Base-by-base conservation (phyloP, 75 land plant species). In the Chamaecyparis obtusa region DNA sequence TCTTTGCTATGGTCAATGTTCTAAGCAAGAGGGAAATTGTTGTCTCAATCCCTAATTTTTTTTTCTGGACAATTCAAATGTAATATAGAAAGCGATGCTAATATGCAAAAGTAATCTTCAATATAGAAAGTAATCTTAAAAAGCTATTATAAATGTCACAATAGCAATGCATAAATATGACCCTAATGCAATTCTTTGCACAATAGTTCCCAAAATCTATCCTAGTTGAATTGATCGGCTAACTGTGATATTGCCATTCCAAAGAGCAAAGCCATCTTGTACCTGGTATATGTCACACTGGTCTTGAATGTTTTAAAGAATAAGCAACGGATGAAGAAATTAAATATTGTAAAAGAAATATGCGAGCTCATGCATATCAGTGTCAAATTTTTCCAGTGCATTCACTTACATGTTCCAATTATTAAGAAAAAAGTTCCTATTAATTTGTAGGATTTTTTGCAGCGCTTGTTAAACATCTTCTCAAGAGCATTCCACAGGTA, bases 401-500 rank as follows among this genome's bases (percentile, higher is more conserved):
- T 74, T 74, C 32, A 33, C 16, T 74, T 74, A 24, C 33, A 74
- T 74, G 27, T n/a, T 81, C 16, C 54, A 43, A 24, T 81, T 44
- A 81, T 81, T 43, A 51, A n/a, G 13, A 44, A 19, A 43, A 46
- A 44, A n/a, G 16, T 81, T 46, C 27, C 3, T n/a, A 16, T 81
- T 14, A 1, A 46, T 21, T 19, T 81, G 83, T 33, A 81, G 83
- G 83, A 41, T 24, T n/a, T 44, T 9, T 81, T 3, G 5, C 17
- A 21, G 19, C 3, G 46, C 8, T 43, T 27, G 30, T 3, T 46
- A 46, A 81, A n/a, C n/a, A 10, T 46, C n/a, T 41, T 44, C 6
- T 81, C 32, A 81, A 81, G 83, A 81, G 27, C 14, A 46, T 81
- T 41, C 83, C 83, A 81, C 83, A 81, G 83, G 83, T 81, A 81